Percentiles rank a stretch among this genome's conserved stretches.
These are phyloP conservation scores for Astragalus membranaceus DNA, from an alignment of 306 rosid genomes.

Conservation along the genomic window DNA sequence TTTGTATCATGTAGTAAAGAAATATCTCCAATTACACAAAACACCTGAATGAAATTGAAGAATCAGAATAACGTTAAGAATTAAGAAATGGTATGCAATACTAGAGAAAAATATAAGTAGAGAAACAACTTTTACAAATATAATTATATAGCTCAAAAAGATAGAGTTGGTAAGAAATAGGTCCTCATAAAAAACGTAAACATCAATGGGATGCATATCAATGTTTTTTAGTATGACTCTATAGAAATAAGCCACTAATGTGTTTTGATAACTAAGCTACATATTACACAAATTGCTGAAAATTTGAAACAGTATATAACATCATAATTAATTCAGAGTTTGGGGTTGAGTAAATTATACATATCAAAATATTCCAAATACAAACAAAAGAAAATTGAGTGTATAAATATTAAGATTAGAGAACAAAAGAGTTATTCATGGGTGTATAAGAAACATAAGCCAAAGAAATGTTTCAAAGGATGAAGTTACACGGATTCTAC, in stretches of 20 bases:
- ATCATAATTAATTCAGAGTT: background rate
- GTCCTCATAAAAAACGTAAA: background rate
- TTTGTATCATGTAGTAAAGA: slow-evolving; percentile 92
- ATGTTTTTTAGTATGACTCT: background rate
- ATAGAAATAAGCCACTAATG: background rate
- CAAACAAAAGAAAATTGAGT: background rate
- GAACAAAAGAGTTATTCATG: background rate
- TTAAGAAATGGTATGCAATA: background rate
- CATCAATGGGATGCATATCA: background rate
- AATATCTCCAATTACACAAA: slow-evolving; percentile 85
- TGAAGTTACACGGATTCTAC: slow-evolving; percentile 20
- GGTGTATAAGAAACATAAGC: background rate
- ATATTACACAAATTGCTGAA: background rate
- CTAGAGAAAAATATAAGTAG: background rate
- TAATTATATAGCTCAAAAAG: background rate
- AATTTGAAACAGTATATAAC: background rate
- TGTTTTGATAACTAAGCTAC: background rate
- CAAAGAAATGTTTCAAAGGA: slow-evolving; percentile 22
- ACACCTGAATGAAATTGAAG: slow-evolving; percentile 46
- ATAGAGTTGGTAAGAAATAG: background rate
- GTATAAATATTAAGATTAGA: background rate
- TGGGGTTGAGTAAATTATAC: background rate
- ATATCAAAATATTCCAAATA: background rate
- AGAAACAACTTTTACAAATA: background rate
- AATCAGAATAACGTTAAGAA: slow-evolving; percentile 20